Base-by-base conservation (phyloP, 176 grass and related monocot genomes). In the Rhynchospora breviuscula region DNA sequence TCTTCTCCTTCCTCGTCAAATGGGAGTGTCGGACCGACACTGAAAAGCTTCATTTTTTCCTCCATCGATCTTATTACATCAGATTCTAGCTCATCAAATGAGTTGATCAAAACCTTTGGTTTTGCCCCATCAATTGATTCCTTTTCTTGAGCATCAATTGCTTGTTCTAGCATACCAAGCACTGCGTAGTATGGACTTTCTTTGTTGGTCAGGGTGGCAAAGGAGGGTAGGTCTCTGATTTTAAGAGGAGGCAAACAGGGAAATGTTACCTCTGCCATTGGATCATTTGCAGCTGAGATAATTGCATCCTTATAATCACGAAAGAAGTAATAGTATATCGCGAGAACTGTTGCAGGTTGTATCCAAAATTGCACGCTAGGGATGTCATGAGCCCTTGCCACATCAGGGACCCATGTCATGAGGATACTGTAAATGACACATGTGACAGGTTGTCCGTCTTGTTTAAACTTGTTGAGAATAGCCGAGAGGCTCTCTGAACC, bases 1-100 rank as follows among this genome's bases (percentile, higher is more conserved):
- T 19, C 29, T 49, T 8, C 66, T 25, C 3, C 61, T 6, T 59
- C 63, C 53, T 86, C 68, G 8, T 85, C 52, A 78, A 63, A 88
- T 54, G 91, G 85, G 54, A 92, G 78, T n/a, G 92, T 77, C 18
- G 94, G 94, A 4, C 94, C 94, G 1, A 97, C 25, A 47, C 88
- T 47, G 62, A 90, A 23, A 49, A 94, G 2, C 56, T 95, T 66
- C 21, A 86, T 6, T 26, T 86, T 57, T 74, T 83, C 23, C 12
- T 60, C 58, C 6, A 87, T 73, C 13, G 83, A 82, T 44, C 62
- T 74, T 23, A 92, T 47, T 0, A 59, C 87, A 13, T 89, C 87
- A 14, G 64, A 53, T 78, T 97, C 94, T 57, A 94, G 49, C 31
- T 81, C 87, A 0, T 97, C 88, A 60, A 89, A 92, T 22, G 94